Evolutionary conservation across 1,284 basidiomycete genomes (phyloP), one percentile per base, ranked within the genome.

Genomic region (Marasmius fiardii): DNA sequence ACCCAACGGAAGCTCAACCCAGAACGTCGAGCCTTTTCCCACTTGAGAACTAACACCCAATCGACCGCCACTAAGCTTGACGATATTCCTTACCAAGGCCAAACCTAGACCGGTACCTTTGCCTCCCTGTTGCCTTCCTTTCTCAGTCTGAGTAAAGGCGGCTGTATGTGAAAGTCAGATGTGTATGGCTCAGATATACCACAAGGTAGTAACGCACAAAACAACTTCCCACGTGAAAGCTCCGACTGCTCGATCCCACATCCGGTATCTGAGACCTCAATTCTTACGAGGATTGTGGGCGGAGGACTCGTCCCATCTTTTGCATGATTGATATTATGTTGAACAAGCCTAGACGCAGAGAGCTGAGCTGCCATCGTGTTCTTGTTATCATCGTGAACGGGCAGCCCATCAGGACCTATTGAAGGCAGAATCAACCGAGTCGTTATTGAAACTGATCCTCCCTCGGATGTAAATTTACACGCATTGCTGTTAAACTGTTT

Each of bases 101-200:
- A 95, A 70, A 12, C 93, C 93, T 18, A 95, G 75, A 2, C 92
- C 92, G 0, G 90, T 93, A 1, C 93, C 93, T 73, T 94, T 94
- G 8, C 90, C 81, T 73, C 80, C 90, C 74, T 95, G 93, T 63
- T 87, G 80, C 58, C 88, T 79, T 5, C 92, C 93, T 67, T 83
- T 81, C 64, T 91, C 87, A 1, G 89, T 91, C 69, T 91, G 88
- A 63, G 85, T 88, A 65, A 88, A 90, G 4, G 86, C 83, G 56
- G 83, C 85, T 87, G 58, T 16, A 33, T 12, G 28, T 43, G 41
- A 20, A 18, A 44, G 56, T 3, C 16, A n/a, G n/a, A 24, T 12
- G 23, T 8, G 28, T 4, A 31, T 31, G 28, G 5, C 10, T 31
- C 10, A 31, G 5, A 31, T 4, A 31, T 10, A 31, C 14, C 47